Base-by-base conservation (phyloP, 345 rosid species). In the Salix purpurea region DNA sequence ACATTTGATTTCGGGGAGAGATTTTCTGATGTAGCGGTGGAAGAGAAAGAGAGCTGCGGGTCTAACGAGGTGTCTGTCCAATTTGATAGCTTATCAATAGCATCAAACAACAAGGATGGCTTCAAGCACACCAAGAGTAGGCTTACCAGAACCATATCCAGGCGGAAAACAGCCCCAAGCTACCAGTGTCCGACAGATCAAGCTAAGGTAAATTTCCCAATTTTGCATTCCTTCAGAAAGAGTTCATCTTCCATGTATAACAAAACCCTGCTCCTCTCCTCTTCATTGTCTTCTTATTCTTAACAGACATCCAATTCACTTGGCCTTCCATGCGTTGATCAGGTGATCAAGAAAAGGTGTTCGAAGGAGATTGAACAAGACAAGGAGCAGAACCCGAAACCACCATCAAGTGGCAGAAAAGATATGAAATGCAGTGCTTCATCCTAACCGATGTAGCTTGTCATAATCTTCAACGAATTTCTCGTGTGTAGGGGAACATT, bases 41-140 rank as follows among this genome's bases (percentile, higher is more conserved):
- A 87, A 85, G 98, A 91, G 82, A 83, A 76, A 80, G 98, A 91
- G 80, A 94, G 98, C 14, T 92, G 95, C 30, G 97, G 97, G 70
- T 92, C 98, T 30, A 94, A 94, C 61, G 94, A 92, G 42, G 84
- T 91, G 30, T 76, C 93, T 15, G 79, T 87, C 67, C 92, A 88
- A 24, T 75, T 83, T 15, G 89, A 88, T n/a, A 78, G 78, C 82
- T 69, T 75, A 65, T 74, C 88, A 62, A 77, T 74, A 10, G 54
- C 77, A 42, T 61, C 82, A 23, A 80, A 79, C 21, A 77, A 77
- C 48, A 67, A 60, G 19, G 73, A 83, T 40, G 83, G 21, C 69
- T 62, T 72, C 40, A 77, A 72, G 67, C 85, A 81, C n/a, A 19
- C 62, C 37, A 87, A 72, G 50, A 86, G 66, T 67, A 75, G 82